Base-by-base conservation (phyloP, 169 alveolate genomes). In the Plasmodium vinckei region DNA sequence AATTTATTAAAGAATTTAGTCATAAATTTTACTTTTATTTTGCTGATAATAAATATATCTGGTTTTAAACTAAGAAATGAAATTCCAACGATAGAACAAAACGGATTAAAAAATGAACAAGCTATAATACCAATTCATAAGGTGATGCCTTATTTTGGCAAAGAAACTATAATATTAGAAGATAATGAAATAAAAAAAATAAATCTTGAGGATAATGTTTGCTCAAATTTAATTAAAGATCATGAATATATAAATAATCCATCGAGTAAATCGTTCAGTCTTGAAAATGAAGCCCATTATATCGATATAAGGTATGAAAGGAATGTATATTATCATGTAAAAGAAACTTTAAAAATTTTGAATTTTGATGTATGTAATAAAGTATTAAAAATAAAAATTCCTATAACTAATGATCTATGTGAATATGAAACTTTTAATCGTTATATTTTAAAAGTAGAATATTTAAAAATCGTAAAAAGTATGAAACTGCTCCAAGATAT, bases 361-460 rank as follows among this genome's bases (percentile, higher is more conserved):
- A 39, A 39, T 12, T 65, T 42, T 19, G 72, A 54, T 12, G 9
- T 82, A 49, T 60, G 84, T 53, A 65, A 82, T 12, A 67, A 67
- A 21, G 46, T 71, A 82, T 56, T 82, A 67, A 39, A 9, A 17
- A 53, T 82, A 67, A 33, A 15, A 42, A 49, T 82, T 54, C 61
- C 82, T n/a, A 9, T 67, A 39, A 67, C 59, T 82, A 47, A 82
- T 0, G 72, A 67, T 33, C 15, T 82, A 23, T 82, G 90, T 17
- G 77, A 67, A 42, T 82, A 67, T 82, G 15, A 67, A 15, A 19
- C 72, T 23, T 82, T 15, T 56, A 25, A 65, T 67, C 65, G 56
- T 33, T 82, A 82, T 33, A 47, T 56, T 27, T 47, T 82, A 54
- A 15, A 67, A 21, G 10, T 82, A 19, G 51, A 82, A 10, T 82